Percentiles rank a stretch among this genome's conserved stretches.
These are phyloP conservation scores for Thalia dealbata DNA, from an alignment of 176 grass and related monocot genomes.

Conservation along the genomic window DNA sequence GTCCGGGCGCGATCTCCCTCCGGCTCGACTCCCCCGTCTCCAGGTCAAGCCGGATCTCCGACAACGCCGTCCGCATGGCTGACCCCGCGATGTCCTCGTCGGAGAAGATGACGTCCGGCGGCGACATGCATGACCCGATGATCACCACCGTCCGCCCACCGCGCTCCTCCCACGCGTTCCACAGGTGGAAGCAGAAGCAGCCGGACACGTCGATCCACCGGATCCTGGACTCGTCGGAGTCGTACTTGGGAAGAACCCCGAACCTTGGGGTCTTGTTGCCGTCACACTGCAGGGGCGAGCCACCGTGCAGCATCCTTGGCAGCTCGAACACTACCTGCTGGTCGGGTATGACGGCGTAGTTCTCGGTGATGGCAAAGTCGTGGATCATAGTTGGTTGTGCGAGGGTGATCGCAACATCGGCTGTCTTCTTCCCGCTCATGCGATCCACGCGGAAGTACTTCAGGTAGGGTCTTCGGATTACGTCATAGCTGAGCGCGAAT, in stretches of 20 bases:
- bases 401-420: slow-evolving; percentile 3
- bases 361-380: slow-evolving; percentile 26
- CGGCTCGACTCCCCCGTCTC: neutral
- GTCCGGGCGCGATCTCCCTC: neutral
- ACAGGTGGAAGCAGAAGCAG: slow-evolving; percentile 25
- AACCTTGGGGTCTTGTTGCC: neutral
- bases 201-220: slow-evolving; percentile 16
- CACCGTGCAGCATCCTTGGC: slow-evolving; percentile 6
- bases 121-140: slow-evolving; percentile 18
- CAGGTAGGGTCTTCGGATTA: slow-evolving; percentile 10
- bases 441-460: slow-evolving; percentile 15
- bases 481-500: slow-evolving; percentile 19
- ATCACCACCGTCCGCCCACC: slow-evolving; percentile 1
- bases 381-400: slow-evolving; percentile 16
- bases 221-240: neutral
- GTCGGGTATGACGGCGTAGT: slow-evolving; percentile 14
- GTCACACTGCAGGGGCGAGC: neutral
- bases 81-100: neutral
- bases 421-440: neutral
- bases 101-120: slow-evolving; percentile 11
- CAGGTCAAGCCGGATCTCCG: slow-evolving; percentile 14
- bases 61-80: slow-evolving; percentile 1
- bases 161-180: slow-evolving; percentile 16
- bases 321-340: slow-evolving; percentile 17
- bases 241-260: slow-evolving; percentile 6